Base-by-base conservation (phyloP, 257 asterid genomes). In the Solanum dulcamara region DNA sequence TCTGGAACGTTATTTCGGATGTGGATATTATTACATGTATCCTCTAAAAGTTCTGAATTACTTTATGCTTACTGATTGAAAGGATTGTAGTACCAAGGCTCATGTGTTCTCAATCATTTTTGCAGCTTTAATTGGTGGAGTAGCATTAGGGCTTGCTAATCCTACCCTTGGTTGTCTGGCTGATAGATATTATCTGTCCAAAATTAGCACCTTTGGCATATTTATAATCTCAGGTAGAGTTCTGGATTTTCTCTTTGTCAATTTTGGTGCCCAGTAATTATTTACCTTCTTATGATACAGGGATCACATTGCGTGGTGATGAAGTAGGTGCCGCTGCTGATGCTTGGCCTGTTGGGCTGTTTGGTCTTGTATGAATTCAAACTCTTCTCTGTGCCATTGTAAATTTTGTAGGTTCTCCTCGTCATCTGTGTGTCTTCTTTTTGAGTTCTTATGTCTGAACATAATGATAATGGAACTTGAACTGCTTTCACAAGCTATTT, bases 331-430 rank as follows among this genome's bases (percentile, higher is more conserved):
- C 93, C 46, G 99, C 99, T 85, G 93, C 90, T 53, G 96, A 95
- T 90, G 99, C 98, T 86, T 96, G 98, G 99, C 97, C 93, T 72
- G 99, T 96, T 86, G 98, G 97, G 80, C 89, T 96, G 53, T 94
- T 94, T 87, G 99, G 98, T 86, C 94, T 96, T 70, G 99, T 96
- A 93, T 86, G 90, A 48, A 81, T 87, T 85, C 85, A 79, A 70
- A 80, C 64, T 88, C 81, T 74, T 84, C 46, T 79, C 83, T 84
- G 55, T 83, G 62, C 80, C 81, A 75, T 72, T 87, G 6, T 86
- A 57, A 22, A 77, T 89, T 81, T 79, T 50, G 40, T 87, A n/a
- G 64, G 71, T 50, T 67, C 83, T 86, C 59, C 46, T 26, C 74
- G 72, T 85, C 59, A 51, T 44, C 85, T 60, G 24, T 40, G 48